A percentile compares a stretch with the other conserved stretches of the same genome.
Evolutionary conservation across 1,139 yeast species (phyloP).

Genomic region (Yamadazyma taylorii): DNA sequence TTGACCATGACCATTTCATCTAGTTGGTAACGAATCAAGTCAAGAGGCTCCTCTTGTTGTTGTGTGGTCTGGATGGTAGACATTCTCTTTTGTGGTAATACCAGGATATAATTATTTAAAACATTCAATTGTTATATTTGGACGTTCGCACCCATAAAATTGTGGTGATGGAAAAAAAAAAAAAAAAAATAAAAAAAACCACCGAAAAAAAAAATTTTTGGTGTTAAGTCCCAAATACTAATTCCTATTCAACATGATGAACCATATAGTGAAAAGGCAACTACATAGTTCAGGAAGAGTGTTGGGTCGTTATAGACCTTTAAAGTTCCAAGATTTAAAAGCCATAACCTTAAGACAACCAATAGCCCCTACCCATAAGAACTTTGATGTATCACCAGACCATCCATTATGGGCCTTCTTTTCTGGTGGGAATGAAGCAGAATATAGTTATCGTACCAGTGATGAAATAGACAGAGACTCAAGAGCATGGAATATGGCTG

Average conservation of each 20-base stretch:
- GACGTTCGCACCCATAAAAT: neutral
- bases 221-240: too few species aligned
- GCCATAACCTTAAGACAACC: slow-evolving; percentile 68
- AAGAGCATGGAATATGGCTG: slow-evolving; percentile 85
- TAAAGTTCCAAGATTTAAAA: slow-evolving; percentile 29
- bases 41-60: slow-evolving; percentile 68
- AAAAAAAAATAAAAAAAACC: neutral
- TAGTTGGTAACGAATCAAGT: slow-evolving; percentile 78
- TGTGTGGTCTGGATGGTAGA: slow-evolving; percentile 34
- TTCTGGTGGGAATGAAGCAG: slow-evolving; percentile 47
- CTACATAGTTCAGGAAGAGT: slow-evolving; percentile 19
- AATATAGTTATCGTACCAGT: slow-evolving; percentile 56
- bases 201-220: too few species aligned
- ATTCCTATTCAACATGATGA: too few species aligned
- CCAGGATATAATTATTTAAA: too few species aligned
- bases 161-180: neutral
- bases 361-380: slow-evolving; percentile 75
- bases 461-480: slow-evolving; percentile 60
- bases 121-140: too few species aligned
- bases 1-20: slow-evolving; percentile 89
- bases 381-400: slow-evolving; percentile 72
- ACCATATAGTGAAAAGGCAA: slow-evolving; percentile 14
- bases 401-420: slow-evolving; percentile 98
- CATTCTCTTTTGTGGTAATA: slow-evolving; percentile 28
- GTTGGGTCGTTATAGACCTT: slow-evolving; percentile 27